A percentile compares a stretch with the other conserved stretches of the same genome.
These are phyloP conservation scores for Actinomortierella ambigua DNA, from an alignment of 371 early-diverging fungal genomes.

Conservation along the genomic window DNA sequence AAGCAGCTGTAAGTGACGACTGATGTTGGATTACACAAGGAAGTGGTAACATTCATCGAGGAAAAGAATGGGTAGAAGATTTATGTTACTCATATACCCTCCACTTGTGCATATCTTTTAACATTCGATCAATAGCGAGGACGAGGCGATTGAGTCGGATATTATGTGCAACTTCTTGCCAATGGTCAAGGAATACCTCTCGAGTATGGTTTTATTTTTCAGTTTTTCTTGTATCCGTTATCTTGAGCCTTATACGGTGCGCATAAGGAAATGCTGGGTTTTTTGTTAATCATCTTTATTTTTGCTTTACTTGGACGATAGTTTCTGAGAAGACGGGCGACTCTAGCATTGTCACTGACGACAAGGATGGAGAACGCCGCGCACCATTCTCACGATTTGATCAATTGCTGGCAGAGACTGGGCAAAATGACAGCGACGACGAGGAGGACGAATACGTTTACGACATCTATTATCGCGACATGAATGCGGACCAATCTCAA, in stretches of 20 bases:
- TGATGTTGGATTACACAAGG: not conserved
- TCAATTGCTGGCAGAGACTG: not conserved
- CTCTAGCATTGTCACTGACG: conserved; percentile 12
- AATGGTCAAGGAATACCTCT: conserved; percentile 74
- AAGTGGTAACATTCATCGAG: too few species aligned
- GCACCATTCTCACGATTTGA: not conserved
- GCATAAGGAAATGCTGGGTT: too few species aligned
- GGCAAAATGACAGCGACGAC: conserved; percentile 42
- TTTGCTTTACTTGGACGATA: not conserved
- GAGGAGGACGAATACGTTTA: conserved; percentile 63
- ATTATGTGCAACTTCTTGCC: conserved; percentile 76
- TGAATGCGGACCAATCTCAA: conserved; percentile 33
- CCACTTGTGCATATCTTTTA: conserved; percentile 16
- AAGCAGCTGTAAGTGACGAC: conserved; percentile 31
- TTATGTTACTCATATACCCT: too few species aligned
- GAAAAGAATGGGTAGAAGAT: not conserved
- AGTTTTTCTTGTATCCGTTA: not conserved
- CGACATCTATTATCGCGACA: conserved; percentile 64
- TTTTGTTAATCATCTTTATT: too few species aligned
- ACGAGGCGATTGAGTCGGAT: conserved; percentile 54
- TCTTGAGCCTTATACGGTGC: too few species aligned
- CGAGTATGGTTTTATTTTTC: conserved; percentile 47
- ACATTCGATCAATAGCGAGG: conserved; percentile 47
- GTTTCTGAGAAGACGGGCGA: conserved; percentile 21
- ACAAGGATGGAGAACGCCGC: conserved; percentile 3